Evolutionary conservation across 768 basidiomycete genomes (phyloP), one percentile per base, ranked within the genome.

Genomic region (Boletus rubescentipes): DNA sequence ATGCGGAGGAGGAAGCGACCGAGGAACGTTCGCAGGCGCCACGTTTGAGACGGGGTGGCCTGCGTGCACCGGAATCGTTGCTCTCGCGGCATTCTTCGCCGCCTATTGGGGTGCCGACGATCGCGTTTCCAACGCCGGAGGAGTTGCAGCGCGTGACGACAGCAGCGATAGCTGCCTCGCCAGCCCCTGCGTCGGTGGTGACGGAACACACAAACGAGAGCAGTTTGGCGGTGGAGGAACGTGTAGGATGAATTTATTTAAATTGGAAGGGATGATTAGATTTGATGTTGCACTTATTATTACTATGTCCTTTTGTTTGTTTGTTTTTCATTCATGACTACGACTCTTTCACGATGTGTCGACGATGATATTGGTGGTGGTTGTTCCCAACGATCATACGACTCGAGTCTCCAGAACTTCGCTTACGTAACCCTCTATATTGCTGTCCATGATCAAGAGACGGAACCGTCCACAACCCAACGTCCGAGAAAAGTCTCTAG

Each of bases 381-480:
- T n/a, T n/a, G n/a, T n/a, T n/a, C n/a, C 26, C 6, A 26, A 26
- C 26, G 26, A 26, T 26, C n/a, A n/a, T n/a, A n/a, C n/a, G n/a
- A n/a, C n/a, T n/a, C n/a, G n/a, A n/a, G n/a, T n/a, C n/a, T n/a
- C n/a, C n/a, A n/a, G n/a, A n/a, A n/a, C n/a, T n/a, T n/a, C n/a
- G n/a, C 9, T 60, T 62, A 62, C 44, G 30, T 62, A 53, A 62
- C 38, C 6, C 18, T 31, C 11, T 16, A 8, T 18, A 29, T 11
- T 32, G 20, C 6, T 21, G 9, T 46, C 59, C 65, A 84, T 87
- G 79, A 87, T 91, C 76, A 91, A 83, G 75, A 88, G 83, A 72
- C 86, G 89, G 34, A 78, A 72, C 46, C 82, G 89, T 37, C 89
- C 89, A 35, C 84, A 83, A 61, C 74, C 78, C 23, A 77, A 78